These are phyloP conservation scores for Nigrospora osmanthi DNA, from an alignment of 2,329 filamentous ascomycete species.

Conservation along the genomic window DNA sequence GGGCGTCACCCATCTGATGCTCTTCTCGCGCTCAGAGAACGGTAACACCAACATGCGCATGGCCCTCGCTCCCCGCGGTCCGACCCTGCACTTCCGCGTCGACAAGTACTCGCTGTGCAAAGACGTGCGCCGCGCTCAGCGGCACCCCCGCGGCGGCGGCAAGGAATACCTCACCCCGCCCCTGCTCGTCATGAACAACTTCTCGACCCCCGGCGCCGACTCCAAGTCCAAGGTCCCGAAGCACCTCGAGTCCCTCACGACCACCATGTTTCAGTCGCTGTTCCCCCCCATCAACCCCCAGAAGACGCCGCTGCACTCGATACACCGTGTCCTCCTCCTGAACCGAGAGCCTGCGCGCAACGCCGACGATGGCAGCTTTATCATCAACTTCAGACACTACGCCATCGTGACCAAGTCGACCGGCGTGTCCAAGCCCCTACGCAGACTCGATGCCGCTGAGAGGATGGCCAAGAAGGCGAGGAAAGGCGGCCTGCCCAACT, in stretches of 20 bases:
- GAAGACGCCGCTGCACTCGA: conserved; percentile 81
- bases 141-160: conserved; percentile 71
- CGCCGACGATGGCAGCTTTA: conserved; percentile 61
- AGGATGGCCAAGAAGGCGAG: conserved; percentile 56
- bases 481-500: conserved; percentile 74
- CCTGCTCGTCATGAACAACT: conserved; percentile 97
- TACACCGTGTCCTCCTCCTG: conserved; percentile 80
- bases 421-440: conserved; percentile 75
- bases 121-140: conserved; percentile 77
- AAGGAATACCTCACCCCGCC: conserved; percentile 84
- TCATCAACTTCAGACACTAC: conserved; percentile 86
- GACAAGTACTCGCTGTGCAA: conserved; percentile 92
- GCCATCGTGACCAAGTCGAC: conserved; percentile 86
- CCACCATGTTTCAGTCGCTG: conserved; percentile 90
- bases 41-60: conserved; percentile 92
- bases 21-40: conserved; percentile 82
- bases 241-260: conserved; percentile 87
- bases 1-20: conserved; percentile 83
- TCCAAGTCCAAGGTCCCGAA: conserved; percentile 70
- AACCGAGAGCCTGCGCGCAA: conserved; percentile 61
- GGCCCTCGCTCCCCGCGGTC: conserved; percentile 79
- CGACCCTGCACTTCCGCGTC: conserved; percentile 88
- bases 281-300: conserved; percentile 95
- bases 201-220: conserved; percentile 58
- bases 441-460: conserved; percentile 78